Evolutionary conservation across 306 rosid genomes (phyloP), one percentile per base, ranked within the genome.

Genomic region (Inga oerstediana): DNA sequence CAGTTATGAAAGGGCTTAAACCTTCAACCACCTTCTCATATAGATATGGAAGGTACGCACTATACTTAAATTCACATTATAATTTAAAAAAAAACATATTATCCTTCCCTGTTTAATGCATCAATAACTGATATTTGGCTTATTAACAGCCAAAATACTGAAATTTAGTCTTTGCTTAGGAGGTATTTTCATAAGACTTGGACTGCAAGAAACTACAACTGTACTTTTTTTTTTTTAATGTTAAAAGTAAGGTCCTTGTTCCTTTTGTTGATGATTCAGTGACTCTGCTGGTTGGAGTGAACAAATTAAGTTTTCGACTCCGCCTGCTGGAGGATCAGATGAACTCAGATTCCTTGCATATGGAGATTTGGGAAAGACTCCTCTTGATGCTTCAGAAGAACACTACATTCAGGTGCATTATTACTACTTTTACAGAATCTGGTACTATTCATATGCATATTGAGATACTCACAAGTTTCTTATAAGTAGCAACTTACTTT

Each of bases 291-390:
- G 97, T 68, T 95, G 97, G 99, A 95, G 96, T 68, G 80, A 88
- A 61, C 80, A 82, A 84, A 88, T 86, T 66, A 80, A 88, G 65
- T 89, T 92, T 76, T 70, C 83, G 41, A 91, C 97, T 59, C 99
- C 99, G 0, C 97, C 99, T 2, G 93, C 91, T 5, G 98, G 94
- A 74, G 99, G 92, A 68, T 85, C 91, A 17, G 87, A 86, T 35
- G 92, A 93, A 65, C 79, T 93, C 69, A 90, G 32, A 44, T 95
- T 95, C 83, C 61, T 95, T 19, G 87, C 97, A 78, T 93, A 48
- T 70, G 98, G 98, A 37, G 98, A 95, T 46, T 92, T 95, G 99
- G 99, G 99, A 34, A 95, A 95, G 81, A 90, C 98, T 76, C 98
- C 99, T 64, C 91, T 85, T 12, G 99, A 95, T 80, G 73, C 86